Evolutionary conservation across 2,329 filamentous ascomycete species (phyloP), one percentile per base, ranked within the genome.

Genomic region (Aspergillus sp.): DNA sequence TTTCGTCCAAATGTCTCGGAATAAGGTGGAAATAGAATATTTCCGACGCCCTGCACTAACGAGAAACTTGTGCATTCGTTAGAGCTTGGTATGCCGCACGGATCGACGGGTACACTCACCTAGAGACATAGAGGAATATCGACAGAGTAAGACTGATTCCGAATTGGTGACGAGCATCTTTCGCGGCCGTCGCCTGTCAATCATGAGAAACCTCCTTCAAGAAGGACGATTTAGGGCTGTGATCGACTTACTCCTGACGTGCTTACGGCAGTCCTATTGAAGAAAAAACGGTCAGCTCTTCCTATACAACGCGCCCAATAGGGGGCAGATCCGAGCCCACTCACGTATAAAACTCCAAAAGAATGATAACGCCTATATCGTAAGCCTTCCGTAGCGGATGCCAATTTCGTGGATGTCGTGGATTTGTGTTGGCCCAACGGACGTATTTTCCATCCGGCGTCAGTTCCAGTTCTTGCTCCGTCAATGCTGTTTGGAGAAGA

Each of bases 1-100:
- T 63, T 64, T 37, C 62, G 63, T 5, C 64, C 63, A 44, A 65
- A 66, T 2, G 56, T 48, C 45, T 67, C 65, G 0, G 63, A 66
- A n/a, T 57, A 62, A 0, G 63, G 59, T 22, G 64, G 60, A 4
- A 67, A 54, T 7, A 66, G 45, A 43, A 66, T 49, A 20, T 53
- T 56, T 3, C 64, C 64, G 2, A 62, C 19, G 3, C 50, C 55
- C 46, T 64, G 59, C 6, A 39, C 61, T 62, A 5, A 64, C 44
- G 5, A 57, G 52, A 46, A 59, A 65, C 23, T 39, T 10, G 37
- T 20, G 9, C 37, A 39, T 19, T 20, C 9, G 37, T 39, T 12
- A 39, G 37, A 19, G 19, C 13, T 20, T 19, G 37, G 10, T 19
- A 39, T 39, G 15, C 15, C 17, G 17, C 6, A 27, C 49, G 32